A percentile compares a stretch with the other conserved stretches of the same genome.
Evolutionary conservation across 192 early-diverging fungal species (phyloP).

Genomic region (Coemansia reversa): DNA sequence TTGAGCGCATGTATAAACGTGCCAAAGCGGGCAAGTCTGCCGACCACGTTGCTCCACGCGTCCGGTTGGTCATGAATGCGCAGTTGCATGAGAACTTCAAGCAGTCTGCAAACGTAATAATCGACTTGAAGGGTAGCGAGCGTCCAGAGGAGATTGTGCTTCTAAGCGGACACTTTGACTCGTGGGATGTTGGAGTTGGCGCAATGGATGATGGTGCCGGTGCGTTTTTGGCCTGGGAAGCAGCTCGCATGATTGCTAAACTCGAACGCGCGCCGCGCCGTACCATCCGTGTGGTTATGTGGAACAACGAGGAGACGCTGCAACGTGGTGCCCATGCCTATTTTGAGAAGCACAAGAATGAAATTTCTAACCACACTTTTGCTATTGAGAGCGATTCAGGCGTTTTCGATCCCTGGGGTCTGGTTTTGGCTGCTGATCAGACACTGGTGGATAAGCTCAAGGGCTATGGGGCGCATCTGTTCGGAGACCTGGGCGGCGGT

Average conservation of each 20-base stretch:
- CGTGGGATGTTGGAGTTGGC: constrained; percentile 58
- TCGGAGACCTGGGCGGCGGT: constrained; percentile 41
- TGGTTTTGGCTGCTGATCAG: constrained; percentile 47
- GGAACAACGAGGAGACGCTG: constrained; percentile 62
- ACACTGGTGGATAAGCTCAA: constrained; percentile 23
- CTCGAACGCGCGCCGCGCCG: constrained; percentile 46
- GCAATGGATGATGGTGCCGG: constrained; percentile 64
- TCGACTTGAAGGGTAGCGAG: constrained; percentile 57
- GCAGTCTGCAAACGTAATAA: constrained; percentile 57
- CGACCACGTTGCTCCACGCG: constrained; percentile 50
- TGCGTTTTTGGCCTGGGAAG: constrained; percentile 56
- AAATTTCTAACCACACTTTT: constrained; percentile 46
- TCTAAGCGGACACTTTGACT: constrained; percentile 61
- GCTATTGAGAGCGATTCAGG: constrained; percentile 64
- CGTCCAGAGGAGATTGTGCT: constrained; percentile 55
- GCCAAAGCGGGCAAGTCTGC: constrained; percentile 29
- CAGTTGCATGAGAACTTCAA: constrained; percentile 33
- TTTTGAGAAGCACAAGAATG: constrained; percentile 40
- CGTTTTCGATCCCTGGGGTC: constrained; percentile 64
- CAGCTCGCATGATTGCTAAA: constrained; percentile 37
- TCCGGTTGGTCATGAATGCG: constrained; percentile 55
- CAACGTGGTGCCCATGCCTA: constrained; percentile 59
- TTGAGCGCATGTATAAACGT: constrained; percentile 54
- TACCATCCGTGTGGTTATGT: constrained; percentile 63
- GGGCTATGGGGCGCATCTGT: constrained; percentile 39